These are phyloP conservation scores for Eucalyptus urophylla DNA, from an alignment of 345 rosid genomes.

Conservation along the genomic window DNA sequence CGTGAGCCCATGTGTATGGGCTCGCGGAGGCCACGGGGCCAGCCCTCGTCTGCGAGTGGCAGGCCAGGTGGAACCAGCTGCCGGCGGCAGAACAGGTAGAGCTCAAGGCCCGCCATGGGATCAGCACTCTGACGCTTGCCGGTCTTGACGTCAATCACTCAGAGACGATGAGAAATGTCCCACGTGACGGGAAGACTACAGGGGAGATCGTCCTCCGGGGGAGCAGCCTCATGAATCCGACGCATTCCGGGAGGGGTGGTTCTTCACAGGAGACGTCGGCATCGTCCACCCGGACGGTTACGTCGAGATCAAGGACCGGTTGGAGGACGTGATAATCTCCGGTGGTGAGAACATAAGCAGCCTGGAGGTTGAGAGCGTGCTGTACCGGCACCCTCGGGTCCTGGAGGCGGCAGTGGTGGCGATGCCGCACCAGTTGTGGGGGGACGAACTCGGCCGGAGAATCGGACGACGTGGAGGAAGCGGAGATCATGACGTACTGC, in stretches of 20 bases:
- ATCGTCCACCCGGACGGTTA: constrained; percentile 30
- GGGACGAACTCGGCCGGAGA: constrained; percentile 2
- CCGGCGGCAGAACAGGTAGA: constrained; percentile 7
- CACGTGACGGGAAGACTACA: constrained; percentile 37
- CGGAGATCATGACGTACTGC: constrained; percentile 8
- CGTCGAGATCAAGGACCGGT: constrained; percentile 28
- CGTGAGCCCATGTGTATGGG: constrained; percentile 61
- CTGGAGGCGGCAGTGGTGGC: constrained; percentile 30
- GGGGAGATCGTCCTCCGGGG: constrained; percentile 65
- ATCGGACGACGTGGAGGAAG: constrained; percentile 1
- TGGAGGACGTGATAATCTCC: constrained; percentile 25
- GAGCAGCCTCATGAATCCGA: constrained; percentile 49
- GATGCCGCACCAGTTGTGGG: constrained; percentile 17
- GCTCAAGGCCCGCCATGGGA: constrained; percentile 47
- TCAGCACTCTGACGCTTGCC: constrained; percentile 40
- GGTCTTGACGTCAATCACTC: constrained; percentile 46
- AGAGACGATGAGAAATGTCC: constrained; percentile 39
- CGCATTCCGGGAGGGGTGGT: constrained; percentile 10
- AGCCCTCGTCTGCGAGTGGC: constrained; percentile 67
- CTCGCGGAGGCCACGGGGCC: constrained; percentile 65
- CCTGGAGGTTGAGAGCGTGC: constrained; percentile 19
- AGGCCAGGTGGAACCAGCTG: constrained; percentile 43
- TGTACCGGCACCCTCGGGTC: constrained; percentile 19
- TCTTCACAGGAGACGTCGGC: constrained; percentile 23
- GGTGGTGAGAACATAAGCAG: constrained; percentile 35